These are phyloP conservation scores for Termitomyces sp. DNA, from an alignment of 768 basidiomycete species.

Conservation along the genomic window DNA sequence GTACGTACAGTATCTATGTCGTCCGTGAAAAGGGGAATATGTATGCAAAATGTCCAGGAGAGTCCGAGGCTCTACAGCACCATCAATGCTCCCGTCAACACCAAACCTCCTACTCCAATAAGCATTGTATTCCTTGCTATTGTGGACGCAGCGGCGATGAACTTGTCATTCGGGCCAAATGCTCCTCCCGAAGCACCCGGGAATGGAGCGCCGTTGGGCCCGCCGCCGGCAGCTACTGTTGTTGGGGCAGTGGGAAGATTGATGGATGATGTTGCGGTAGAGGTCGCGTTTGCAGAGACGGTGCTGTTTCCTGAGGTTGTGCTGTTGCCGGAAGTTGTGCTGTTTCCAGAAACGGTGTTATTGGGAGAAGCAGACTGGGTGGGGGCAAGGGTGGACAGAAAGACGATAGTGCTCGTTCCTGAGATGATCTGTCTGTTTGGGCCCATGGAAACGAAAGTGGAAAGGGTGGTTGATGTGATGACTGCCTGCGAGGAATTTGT, in stretches of 20 bases:
- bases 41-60: neutral
- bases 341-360: conserved; percentile 13
- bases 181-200: conserved; percentile 52
- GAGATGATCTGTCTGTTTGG: conserved; percentile 37
- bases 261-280: conserved; percentile 31
- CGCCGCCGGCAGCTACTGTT: conserved; percentile 47
- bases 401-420: conserved; percentile 31
- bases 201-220: conserved; percentile 47
- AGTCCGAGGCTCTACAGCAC: conserved; percentile 26
- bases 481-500: conserved; percentile 22
- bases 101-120: conserved; percentile 37
- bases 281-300: conserved; percentile 20
- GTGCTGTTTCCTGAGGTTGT: conserved; percentile 17
- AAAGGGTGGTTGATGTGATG: conserved; percentile 34
- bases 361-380: conserved; percentile 12
- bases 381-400: conserved; percentile 35
- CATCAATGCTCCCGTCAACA: conserved; percentile 43
- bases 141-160: conserved; percentile 49
- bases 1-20: conserved; percentile 9
- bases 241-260: conserved; percentile 56
- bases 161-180: conserved; percentile 65
- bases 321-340: conserved; percentile 12
- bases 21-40: conserved; percentile 8
- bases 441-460: conserved; percentile 29
- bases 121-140: conserved; percentile 39